These are phyloP conservation scores for Talaromyces trachyspermus DNA, from an alignment of 495 filamentous ascomycete genomes.

Conservation along the genomic window DNA sequence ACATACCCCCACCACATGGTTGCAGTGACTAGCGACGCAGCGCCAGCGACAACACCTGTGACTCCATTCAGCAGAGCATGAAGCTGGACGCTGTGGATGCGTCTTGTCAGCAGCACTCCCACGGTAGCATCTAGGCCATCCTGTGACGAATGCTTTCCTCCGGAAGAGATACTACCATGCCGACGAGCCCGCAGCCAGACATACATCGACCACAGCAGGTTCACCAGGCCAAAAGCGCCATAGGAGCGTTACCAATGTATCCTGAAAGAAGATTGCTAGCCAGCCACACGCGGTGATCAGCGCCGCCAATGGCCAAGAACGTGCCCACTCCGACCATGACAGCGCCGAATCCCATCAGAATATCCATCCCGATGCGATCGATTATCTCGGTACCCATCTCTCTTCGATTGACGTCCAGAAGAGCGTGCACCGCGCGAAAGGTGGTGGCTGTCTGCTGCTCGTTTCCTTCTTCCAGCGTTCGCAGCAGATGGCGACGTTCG, in stretches of 20 bases:
- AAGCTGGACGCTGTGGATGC: conserved; percentile 30
- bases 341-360: conserved; percentile 36
- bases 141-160: not conserved
- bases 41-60: conserved; percentile 41
- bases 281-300: conserved; percentile 27
- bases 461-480: not conserved
- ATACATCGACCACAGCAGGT: conserved; percentile 37
- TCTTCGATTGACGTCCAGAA: conserved; percentile 29
- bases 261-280: conserved; percentile 44
- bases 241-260: conserved; percentile 39
- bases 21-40: conserved; percentile 41
- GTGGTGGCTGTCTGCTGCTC: not conserved
- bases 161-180: conserved; percentile 18
- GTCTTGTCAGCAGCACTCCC: conserved; percentile 17
- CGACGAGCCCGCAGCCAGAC: conserved; percentile 27
- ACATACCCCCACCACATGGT: conserved; percentile 44
- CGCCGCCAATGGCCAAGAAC: conserved; percentile 43
- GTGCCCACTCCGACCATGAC: conserved; percentile 42
- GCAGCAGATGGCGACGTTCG: conserved; percentile 21
- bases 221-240: conserved; percentile 35
- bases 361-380: conserved; percentile 44
- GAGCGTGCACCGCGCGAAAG: not conserved
- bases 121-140: conserved; percentile 10
- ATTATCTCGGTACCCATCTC: conserved; percentile 40
- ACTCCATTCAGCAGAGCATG: conserved; percentile 34